Evolutionary conservation across 331 rosid species (phyloP), one percentile per base, ranked within the genome.

Genomic region (Cydonia oblonga): DNA sequence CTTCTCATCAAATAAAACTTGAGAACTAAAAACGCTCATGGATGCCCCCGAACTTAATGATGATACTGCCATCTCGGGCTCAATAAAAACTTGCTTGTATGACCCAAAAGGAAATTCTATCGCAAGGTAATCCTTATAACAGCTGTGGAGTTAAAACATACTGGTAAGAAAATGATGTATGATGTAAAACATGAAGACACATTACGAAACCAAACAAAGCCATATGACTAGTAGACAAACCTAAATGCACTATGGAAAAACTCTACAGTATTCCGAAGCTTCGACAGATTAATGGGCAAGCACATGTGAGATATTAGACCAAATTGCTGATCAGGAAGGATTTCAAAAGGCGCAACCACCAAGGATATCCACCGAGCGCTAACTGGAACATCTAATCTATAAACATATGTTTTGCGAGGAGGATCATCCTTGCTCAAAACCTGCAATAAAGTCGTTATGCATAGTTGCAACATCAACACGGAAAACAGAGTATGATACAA

Each of bases 321-420:
- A 84, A 79, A 71, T 63, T 93, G 96, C 71, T 80, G 86, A 71
- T 95, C 98, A 1, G 97, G 90, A 80, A 89, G 84, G 83, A 95
- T 77, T 88, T 88, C 90, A 83, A 95, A 95, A 11, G 96, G 96
- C n/a, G 90, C 97, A 74, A 95, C 98, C 64, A 89, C 96, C 87
- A 91, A 76, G 66, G 98, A 88, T 77, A 95, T 91, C 97, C 96
- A 95, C 82, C 78, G 86, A 54, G 98, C 96, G 66, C 89, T 87
- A 77, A 95, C 98, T 24, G 97, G 96, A 80, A 88, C 83, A 75
- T 91, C 95, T 73, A 95, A 76, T 68, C 82, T 87, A 79, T 95
- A 95, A 49, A 91, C 89, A 67, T 78, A 95, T n/a, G 97, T 95
- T 87, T 89, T 95, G 75, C 86, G 65, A 75, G 98, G 96, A 79